Base-by-base conservation (phyloP, 306 rosid genomes). In the Geum urbanum region DNA sequence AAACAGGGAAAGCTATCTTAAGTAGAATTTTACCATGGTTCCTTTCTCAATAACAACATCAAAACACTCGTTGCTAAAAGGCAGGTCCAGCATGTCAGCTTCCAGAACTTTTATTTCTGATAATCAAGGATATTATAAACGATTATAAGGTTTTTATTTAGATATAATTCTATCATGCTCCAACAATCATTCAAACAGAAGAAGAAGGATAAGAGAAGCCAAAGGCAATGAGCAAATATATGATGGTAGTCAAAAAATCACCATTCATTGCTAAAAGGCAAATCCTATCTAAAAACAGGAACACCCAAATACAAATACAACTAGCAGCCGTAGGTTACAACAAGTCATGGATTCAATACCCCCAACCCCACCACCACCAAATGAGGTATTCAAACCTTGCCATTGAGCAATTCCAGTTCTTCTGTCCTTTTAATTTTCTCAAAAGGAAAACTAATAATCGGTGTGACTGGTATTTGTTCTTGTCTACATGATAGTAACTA, bases 51-150 rank as follows among this genome's bases (percentile, higher is more conserved):
- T 88, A 80, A 92, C 84, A 69, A 88, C 80, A 77, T 92, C 98
- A 84, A 90, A 92, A 81, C 81, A 79, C 75, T 83, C 91, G 27
- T 88, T 78, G 50, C 81, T 78, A 84, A 92, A 92, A 44, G 98
- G 97, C 69, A 90, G 85, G 84, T 90, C 90, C 80, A 92, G 90
- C 98, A 92, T 92, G 82, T 90, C 94, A 76, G 96, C 98, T 80
- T 90, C 90, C 84, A 79, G 82, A 81, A 90, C 97, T 85, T 90
- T 88, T 51, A 92, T 86, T 79, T 84, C 98, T 92, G 85, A 76
- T 41, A 41, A 81, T 47, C 61, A 70, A 83, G 75, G 63, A 50
- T 24, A 44, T 49, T 65, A 20, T 54, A 50, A 69, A 45, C 45
- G 12, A 50, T 48, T 41, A 4, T 18, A 49, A 50, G 48, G 24